Percentiles rank a stretch among this genome's conserved stretches.
These are phyloP conservation scores for Salicornia ramosissima DNA, from an alignment of 148 eudicot species.

Conservation along the genomic window DNA sequence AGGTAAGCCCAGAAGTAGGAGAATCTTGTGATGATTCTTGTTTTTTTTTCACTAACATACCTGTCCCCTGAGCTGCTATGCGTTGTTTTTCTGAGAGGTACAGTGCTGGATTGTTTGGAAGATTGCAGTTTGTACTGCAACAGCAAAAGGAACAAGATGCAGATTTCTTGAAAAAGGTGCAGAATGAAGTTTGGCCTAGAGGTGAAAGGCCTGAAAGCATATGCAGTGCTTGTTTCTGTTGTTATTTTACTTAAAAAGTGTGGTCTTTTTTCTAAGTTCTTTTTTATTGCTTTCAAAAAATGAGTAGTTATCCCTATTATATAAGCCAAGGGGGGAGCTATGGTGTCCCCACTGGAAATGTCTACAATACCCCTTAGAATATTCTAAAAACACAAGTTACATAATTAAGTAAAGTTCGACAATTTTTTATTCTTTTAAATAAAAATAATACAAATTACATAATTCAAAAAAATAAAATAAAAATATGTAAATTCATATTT, in stretches of 20 bases:
- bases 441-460: too few relatives aligned
- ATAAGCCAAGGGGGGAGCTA: too few relatives aligned
- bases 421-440: too few relatives aligned
- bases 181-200: conserved; percentile 36
- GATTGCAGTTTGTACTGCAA: conserved; percentile 68
- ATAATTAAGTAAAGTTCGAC: too few relatives aligned
- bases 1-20: conserved; percentile 45
- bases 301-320: too few relatives aligned
- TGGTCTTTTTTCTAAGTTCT: neutral
- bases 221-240: neutral
- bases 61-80: conserved; percentile 8
- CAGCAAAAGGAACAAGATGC: conserved; percentile 62
- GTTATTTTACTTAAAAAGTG: neutral
- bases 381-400: too few relatives aligned
- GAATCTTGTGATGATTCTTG: conserved; percentile 1
- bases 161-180: conserved; percentile 44
- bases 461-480: too few relatives aligned
- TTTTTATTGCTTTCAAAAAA: too few relatives aligned
- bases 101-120: conserved; percentile 58
- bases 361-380: too few relatives aligned
- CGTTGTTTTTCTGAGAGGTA: conserved; percentile 21
- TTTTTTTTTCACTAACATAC: too few relatives aligned
- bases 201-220: conserved; percentile 46
- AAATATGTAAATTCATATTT: too few relatives aligned
- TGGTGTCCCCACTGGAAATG: too few relatives aligned